Conservation (phyloP, 2,329 filamentous ascomycete genomes). For the Neonectria magnoliae region DNA sequence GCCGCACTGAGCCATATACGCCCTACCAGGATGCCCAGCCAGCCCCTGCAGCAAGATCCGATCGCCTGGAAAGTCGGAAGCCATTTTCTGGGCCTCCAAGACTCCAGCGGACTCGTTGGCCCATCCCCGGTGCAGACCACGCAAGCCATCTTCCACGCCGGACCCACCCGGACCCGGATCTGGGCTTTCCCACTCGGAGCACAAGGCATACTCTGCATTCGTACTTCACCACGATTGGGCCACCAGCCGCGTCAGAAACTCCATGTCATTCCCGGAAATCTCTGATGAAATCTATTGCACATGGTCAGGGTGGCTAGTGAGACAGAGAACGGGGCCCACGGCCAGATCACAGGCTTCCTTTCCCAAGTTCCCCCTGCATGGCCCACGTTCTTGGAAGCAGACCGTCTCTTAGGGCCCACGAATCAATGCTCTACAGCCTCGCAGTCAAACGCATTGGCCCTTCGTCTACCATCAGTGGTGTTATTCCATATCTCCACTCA, state of each 20-base stretch:
- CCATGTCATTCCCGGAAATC: slow-evolving; percentile 32
- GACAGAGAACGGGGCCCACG: slow-evolving; percentile 35
- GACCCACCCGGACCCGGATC: slow-evolving; percentile 31
- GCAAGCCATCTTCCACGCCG: slow-evolving; percentile 31
- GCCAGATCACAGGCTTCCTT: slow-evolving; percentile 17
- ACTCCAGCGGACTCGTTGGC: slow-evolving; percentile 17
- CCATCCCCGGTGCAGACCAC: slow-evolving; percentile 31
- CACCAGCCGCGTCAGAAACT: slow-evolving; percentile 37
- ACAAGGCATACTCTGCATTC: slow-evolving; percentile 39
- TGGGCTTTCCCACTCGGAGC: slow-evolving; percentile 22
- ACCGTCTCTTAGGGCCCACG: slow-evolving; percentile 27
- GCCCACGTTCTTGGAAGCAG: slow-evolving; percentile 34
- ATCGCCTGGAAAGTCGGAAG: slow-evolving; percentile 38
- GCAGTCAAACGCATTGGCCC: slow-evolving; percentile 22
- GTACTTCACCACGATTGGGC: slow-evolving; percentile 39
- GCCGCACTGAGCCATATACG: slow-evolving; percentile 22
- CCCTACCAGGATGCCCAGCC: slow-evolving; percentile 14
- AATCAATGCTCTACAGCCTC: slow-evolving; percentile 34
- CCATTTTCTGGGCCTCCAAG: slow-evolving; percentile 30
- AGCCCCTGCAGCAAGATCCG: slow-evolving; percentile 37
- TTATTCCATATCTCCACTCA: slow-evolving; percentile 58
- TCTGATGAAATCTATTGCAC: slow-evolving; percentile 42
- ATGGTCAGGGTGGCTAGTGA: slow-evolving; percentile 40
- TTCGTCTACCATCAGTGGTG: slow-evolving; percentile 20
- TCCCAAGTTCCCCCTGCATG: slow-evolving; percentile 33